phyloP scores from a whole-genome alignment of 1,284 basidiomycete species.

The Grifola frondosa region DNA sequence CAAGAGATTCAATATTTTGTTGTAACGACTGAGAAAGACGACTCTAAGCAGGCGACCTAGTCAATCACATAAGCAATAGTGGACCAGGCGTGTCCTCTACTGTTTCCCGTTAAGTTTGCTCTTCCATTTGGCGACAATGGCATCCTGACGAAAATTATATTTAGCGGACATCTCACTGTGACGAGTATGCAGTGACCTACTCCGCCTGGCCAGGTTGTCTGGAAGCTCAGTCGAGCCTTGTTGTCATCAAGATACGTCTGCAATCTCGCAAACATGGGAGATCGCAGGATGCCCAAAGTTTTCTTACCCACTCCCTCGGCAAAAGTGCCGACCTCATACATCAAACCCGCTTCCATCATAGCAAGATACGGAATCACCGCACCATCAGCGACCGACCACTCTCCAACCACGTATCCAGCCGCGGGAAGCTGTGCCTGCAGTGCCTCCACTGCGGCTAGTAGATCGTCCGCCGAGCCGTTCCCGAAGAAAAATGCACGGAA shows the following conservation, averaged over 20 bases:
- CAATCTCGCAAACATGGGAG: constrained; percentile 26
- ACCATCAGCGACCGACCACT: constrained; percentile 50
- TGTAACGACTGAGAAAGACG: too few species aligned
- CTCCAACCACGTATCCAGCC: constrained; percentile 28
- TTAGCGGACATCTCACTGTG: too few species aligned
- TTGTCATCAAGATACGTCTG: constrained; percentile 24
- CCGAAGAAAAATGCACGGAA: constrained; percentile 26
- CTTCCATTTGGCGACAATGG: too few species aligned
- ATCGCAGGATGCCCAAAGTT: constrained; percentile 21
- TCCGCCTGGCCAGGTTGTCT: constrained; percentile 26
- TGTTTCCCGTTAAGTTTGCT: too few species aligned
- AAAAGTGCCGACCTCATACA: constrained; percentile 30
- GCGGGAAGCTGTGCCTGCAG: constrained; percentile 33
- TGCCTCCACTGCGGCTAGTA: constrained; percentile 33
- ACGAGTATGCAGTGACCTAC: too few species aligned
- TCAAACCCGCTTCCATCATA: constrained; percentile 22
- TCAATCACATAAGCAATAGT: too few species aligned
- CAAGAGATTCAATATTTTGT: too few species aligned
- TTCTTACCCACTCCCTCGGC: constrained; percentile 26
- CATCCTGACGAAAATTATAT: too few species aligned
- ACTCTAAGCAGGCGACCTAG: too few species aligned
- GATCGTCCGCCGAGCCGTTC: constrained; percentile 37
- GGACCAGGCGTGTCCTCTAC: too few species aligned
- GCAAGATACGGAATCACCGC: constrained; percentile 39
- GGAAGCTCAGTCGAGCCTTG: constrained; percentile 23